A percentile compares a stretch with the other conserved stretches of the same genome.
phyloP scores from a whole-genome alignment of 176 grass and related monocot genomes.

The Miscanthus lutarioriparius region DNA sequence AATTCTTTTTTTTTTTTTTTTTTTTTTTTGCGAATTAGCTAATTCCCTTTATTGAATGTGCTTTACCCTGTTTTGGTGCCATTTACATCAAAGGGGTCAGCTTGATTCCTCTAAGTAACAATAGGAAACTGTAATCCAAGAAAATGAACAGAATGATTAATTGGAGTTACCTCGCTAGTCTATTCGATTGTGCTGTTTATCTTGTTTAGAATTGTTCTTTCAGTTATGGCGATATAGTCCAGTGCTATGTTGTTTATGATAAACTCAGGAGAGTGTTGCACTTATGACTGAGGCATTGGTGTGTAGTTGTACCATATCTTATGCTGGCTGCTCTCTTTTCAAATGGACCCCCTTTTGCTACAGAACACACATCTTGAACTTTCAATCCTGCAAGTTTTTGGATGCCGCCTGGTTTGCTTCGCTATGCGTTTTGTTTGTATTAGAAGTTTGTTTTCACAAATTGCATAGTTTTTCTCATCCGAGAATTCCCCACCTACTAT shows the following conservation, averaged over 20 bases:
- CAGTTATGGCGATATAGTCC: neutral
- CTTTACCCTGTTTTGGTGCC: neutral
- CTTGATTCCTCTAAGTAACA: neutral
- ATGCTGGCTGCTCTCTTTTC: neutral
- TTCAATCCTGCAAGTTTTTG: neutral
- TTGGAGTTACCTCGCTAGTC: neutral
- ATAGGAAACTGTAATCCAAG: neutral
- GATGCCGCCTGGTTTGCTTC: neutral
- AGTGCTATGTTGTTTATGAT: neutral
- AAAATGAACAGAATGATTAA: neutral
- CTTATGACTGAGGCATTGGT: neutral
- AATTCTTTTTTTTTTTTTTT: too few species aligned
- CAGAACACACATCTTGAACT: neutral
- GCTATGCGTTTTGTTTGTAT: neutral
- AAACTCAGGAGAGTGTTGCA: neutral
- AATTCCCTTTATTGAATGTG: neutral
- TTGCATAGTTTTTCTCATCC: neutral
- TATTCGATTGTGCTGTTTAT: neutral
- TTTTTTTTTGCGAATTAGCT: neutral
- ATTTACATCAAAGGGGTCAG: neutral
- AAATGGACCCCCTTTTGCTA: neutral
- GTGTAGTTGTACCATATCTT: conserved; percentile 2
- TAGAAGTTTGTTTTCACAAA: neutral
- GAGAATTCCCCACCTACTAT: neutral
- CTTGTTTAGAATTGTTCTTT: neutral